Conservation (phyloP, 2,329 filamentous ascomycete species). For the Botrytis porri region DNA sequence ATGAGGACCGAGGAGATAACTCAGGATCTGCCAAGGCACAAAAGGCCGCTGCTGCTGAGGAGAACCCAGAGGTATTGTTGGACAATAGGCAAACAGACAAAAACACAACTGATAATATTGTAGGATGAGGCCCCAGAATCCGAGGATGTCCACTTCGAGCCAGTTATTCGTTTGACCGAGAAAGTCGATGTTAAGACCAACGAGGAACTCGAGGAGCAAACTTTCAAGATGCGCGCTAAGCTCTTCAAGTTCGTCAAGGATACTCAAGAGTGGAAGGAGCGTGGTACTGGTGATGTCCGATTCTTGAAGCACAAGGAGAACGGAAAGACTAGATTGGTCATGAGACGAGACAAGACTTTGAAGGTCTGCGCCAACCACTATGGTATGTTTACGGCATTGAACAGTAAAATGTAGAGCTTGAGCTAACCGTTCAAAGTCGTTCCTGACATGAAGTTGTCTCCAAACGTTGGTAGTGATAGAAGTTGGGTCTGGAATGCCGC, state of each 20-base stretch:
- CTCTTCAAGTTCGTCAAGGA: slow-evolving; percentile 97
- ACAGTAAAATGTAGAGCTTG: background rate
- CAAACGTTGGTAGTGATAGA: slow-evolving; percentile 96
- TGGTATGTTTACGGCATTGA: slow-evolving; percentile 56
- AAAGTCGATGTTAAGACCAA: slow-evolving; percentile 97
- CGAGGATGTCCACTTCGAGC: slow-evolving; percentile 94
- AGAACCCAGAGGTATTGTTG: slow-evolving; percentile 37
- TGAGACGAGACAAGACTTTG: slow-evolving; percentile 99
- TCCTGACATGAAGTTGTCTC: slow-evolving; percentile 97
- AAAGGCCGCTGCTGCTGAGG: slow-evolving; percentile 48
- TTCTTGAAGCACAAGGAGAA: slow-evolving; percentile 99
- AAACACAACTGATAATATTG: slow-evolving; percentile 24
- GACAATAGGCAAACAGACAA: slow-evolving; percentile 10
- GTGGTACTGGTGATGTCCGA: slow-evolving; percentile 92
- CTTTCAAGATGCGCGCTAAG: slow-evolving; percentile 99
- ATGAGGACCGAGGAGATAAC: slow-evolving; percentile 79
- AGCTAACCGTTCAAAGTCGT: slow-evolving; percentile 60
- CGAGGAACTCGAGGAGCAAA: slow-evolving; percentile 95
- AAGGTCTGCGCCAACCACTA: slow-evolving; percentile 99
- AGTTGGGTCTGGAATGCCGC: slow-evolving; percentile 99
- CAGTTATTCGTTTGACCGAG: slow-evolving; percentile 92
- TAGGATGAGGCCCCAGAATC: slow-evolving; percentile 78
- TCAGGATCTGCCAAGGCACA: slow-evolving; percentile 86
- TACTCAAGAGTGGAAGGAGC: slow-evolving; percentile 96
- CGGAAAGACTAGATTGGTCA: slow-evolving; percentile 93